phyloP scores from a whole-genome alignment of 345 rosid species.

The Noccaea bulbosa region DNA sequence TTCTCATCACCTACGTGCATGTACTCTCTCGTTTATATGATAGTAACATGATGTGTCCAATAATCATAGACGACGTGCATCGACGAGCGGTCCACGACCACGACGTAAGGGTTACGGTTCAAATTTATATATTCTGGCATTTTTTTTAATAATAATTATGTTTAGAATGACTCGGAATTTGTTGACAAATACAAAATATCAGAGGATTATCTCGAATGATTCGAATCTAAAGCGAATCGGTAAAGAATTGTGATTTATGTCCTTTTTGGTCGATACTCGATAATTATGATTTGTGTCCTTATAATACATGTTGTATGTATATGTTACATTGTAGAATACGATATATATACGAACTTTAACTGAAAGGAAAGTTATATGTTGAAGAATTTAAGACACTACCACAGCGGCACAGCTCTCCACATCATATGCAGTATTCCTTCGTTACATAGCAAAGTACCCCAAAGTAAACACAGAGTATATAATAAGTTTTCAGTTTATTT shows the following conservation, averaged over 20 bases:
- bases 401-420: slow-evolving; percentile 1
- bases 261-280: background rate
- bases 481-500: slow-evolving; percentile 17
- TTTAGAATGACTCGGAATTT: background rate
- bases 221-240: slow-evolving; percentile 10
- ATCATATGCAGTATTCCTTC: slow-evolving; percentile 27
- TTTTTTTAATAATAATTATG: background rate
- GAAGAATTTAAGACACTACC: slow-evolving; percentile 15
- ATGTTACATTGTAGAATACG: slow-evolving; percentile 10
- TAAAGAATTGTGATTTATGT: background rate
- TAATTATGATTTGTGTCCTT: background rate
- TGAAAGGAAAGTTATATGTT: slow-evolving; percentile 19
- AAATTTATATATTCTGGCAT: background rate
- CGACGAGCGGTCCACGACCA: slow-evolving; percentile 41
- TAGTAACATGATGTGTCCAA: slow-evolving; percentile 36
- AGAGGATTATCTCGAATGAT: background rate
- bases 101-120: slow-evolving; percentile 40
- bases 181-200: background rate
- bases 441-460: slow-evolving; percentile 31
- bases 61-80: slow-evolving; percentile 42
- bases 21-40: slow-evolving; percentile 27
- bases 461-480: slow-evolving; percentile 26
- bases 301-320: background rate
- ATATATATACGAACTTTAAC: slow-evolving; percentile 24
- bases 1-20: slow-evolving; percentile 34